Conservation (phyloP, 73 alveolate species). For the Paramecium tetraurelia region DNA sequence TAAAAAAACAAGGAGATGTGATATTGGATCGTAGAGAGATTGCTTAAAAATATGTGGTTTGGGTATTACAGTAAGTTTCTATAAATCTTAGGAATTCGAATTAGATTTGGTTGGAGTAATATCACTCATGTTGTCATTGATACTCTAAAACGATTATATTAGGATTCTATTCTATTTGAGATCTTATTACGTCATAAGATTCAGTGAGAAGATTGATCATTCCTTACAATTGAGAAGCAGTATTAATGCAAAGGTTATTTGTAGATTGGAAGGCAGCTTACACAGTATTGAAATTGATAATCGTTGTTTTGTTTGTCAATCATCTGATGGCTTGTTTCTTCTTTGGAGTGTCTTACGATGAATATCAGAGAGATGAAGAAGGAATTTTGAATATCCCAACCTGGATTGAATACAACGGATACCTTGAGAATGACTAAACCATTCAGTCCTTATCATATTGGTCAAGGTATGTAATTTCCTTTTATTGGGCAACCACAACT, state of each 20-base stretch:
- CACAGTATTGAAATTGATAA: neutral
- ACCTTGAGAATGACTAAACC: neutral
- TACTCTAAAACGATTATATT: neutral
- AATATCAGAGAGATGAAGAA: neutral
- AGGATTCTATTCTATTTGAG: neutral
- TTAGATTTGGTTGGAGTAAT: constrained; percentile 28
- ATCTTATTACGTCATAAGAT: neutral
- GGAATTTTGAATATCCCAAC: neutral
- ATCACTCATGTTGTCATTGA: neutral
- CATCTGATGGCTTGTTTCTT: constrained; percentile 38
- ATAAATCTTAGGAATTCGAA: constrained; percentile 7
- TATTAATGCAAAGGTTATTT: neutral
- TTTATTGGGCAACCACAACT: constrained; percentile 34
- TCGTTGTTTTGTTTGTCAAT: neutral
- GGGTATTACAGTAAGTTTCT: neutral
- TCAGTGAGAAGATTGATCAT: neutral
- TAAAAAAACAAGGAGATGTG: neutral
- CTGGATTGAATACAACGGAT: constrained; percentile 13
- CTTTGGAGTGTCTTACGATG: neutral
- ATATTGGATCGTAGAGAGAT: neutral
- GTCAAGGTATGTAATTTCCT: neutral
- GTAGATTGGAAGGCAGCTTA: neutral
- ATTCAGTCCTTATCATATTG: neutral
- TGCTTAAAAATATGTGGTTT: neutral
- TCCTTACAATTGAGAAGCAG: neutral